Percentiles rank a stretch among this genome's conserved stretches.
phyloP scores from a whole-genome alignment of 2,329 filamentous ascomycete genomes.

The Amesomyces nigricolor region DNA sequence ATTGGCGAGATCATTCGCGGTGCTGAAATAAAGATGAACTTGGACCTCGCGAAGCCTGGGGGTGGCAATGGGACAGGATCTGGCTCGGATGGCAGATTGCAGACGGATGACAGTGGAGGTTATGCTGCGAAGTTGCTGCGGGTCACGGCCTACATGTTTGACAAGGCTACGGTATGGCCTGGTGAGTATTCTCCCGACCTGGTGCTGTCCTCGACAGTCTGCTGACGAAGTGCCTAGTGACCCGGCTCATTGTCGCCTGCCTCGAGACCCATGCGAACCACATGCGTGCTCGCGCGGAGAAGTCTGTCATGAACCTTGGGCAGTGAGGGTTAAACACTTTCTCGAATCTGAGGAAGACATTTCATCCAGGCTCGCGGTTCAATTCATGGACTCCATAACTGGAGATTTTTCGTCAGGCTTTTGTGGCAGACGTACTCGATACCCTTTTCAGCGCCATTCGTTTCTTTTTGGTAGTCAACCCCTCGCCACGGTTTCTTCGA shows the following conservation, averaged over 20 bases:
- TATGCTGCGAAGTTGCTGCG: constrained; percentile 80
- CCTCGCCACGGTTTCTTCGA: too few relatives aligned
- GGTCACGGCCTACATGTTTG: constrained; percentile 79
- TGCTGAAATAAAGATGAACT: constrained; percentile 73
- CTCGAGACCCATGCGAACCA: constrained; percentile 50
- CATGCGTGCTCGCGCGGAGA: constrained; percentile 48
- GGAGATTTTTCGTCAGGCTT: background rate
- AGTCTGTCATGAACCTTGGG: constrained; percentile 41
- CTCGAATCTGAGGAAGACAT: background rate
- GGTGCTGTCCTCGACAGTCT: background rate
- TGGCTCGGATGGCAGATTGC: constrained; percentile 28
- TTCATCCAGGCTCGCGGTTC: too few relatives aligned
- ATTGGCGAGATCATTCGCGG: constrained; percentile 71
- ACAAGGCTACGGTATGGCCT: constrained; percentile 88
- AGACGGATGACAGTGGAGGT: constrained; percentile 59
- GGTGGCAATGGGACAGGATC: constrained; percentile 52
- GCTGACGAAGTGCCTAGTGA: constrained; percentile 35
- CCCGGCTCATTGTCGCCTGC: constrained; percentile 50
- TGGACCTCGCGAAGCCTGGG: constrained; percentile 49
- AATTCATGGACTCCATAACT: background rate
- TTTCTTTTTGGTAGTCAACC: background rate
- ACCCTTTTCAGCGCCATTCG: background rate
- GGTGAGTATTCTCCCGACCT: constrained; percentile 43
- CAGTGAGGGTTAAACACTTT: constrained; percentile 19
- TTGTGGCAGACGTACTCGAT: background rate